These are phyloP conservation scores for Combretum micranthum DNA, from an alignment of 345 rosid species.

Conservation along the genomic window DNA sequence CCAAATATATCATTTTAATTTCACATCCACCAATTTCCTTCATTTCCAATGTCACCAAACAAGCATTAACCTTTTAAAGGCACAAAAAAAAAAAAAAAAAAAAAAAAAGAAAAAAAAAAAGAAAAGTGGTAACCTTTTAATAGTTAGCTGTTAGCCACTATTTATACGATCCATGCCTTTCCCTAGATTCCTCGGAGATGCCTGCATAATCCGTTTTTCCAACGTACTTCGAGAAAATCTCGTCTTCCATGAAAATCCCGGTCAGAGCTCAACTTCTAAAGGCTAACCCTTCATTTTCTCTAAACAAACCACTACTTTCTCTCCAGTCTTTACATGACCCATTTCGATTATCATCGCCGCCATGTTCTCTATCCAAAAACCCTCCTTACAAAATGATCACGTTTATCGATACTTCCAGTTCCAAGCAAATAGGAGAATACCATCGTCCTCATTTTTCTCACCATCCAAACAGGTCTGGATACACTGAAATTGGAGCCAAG, in stretches of 20 bases:
- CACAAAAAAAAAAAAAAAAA: too few relatives aligned
- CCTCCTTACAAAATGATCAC: not conserved
- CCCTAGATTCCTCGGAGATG: too few relatives aligned
- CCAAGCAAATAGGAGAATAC: conserved; percentile 9
- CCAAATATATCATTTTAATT: too few relatives aligned
- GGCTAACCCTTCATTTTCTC: conserved; percentile 13
- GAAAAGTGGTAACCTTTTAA: too few relatives aligned
- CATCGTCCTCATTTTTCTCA: conserved; percentile 26
- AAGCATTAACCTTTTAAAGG: too few relatives aligned
- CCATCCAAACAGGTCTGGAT: conserved; percentile 25
- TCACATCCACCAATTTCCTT: too few relatives aligned
- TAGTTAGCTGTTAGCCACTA: too few relatives aligned
- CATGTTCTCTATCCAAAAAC: conserved; percentile 1
- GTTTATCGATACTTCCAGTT: not conserved
- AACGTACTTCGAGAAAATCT: conserved; percentile 22
- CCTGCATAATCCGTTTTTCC: not conserved
- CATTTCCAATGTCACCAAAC: too few relatives aligned
- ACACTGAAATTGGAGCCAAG: conserved; percentile 28
- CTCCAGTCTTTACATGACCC: conserved; percentile 8
- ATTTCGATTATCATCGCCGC: conserved; percentile 4
- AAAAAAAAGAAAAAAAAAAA: too few relatives aligned
- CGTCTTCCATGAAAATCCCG: conserved; percentile 35
- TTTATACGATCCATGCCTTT: too few relatives aligned
- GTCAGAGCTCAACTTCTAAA: conserved; percentile 21
- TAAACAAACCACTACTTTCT: not conserved